These are phyloP conservation scores for Leccinum proliferum DNA, from an alignment of 1,284 basidiomycete genomes.

Conservation along the genomic window DNA sequence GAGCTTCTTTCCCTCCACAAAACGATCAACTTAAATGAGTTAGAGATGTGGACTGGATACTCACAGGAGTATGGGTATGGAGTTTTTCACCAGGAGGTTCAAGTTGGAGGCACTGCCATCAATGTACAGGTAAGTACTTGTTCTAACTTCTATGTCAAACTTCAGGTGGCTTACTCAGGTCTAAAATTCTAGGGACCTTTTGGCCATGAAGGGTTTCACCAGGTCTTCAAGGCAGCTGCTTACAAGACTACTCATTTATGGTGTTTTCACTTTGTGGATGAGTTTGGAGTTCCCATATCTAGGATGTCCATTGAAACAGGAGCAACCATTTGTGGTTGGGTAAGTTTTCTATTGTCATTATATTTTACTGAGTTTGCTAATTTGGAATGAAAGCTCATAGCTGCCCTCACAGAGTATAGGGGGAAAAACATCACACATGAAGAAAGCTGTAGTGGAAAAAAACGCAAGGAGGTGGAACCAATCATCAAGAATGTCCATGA, in stretches of 20 bases:
- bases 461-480: too few relatives aligned
- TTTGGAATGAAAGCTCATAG: too few relatives aligned
- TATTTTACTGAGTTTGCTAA: too few relatives aligned
- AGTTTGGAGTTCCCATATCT: neutral
- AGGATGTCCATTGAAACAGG: neutral
- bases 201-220: neutral
- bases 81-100: neutral
- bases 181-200: neutral
- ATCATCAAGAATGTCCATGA: too few relatives aligned
- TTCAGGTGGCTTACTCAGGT: neutral
- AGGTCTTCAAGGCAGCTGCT: neutral
- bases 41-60: neutral
- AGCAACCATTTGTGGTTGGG: neutral
- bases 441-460: too few relatives aligned
- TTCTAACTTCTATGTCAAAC: neutral
- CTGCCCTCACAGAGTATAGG: too few relatives aligned
- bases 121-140: too few relatives aligned
- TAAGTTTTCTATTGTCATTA: neutral
- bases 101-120: neutral
- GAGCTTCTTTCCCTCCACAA: neutral
- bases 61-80: neutral
- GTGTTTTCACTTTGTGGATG: neutral
- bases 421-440: too few relatives aligned
- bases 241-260: neutral
- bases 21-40: neutral